phyloP scores from a whole-genome alignment of 192 early-diverging fungal genomes.

The Linnemannia schmuckeri region DNA sequence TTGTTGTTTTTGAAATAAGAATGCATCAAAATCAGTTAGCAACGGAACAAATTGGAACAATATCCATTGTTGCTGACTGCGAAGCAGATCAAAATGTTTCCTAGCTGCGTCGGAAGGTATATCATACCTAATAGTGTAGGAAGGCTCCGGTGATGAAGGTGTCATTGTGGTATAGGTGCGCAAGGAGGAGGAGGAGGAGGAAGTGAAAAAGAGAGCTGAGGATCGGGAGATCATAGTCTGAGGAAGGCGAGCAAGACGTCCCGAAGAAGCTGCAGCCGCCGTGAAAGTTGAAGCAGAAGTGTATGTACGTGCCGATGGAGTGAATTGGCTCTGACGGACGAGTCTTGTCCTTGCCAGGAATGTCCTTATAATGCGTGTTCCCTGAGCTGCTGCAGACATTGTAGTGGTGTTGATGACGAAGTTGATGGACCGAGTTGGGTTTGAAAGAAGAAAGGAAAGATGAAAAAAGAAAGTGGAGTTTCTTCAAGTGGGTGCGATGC shows the following conservation, averaged over 20 bases:
- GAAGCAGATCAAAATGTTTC: no score
- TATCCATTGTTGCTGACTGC: no score
- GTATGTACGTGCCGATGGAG: not conserved
- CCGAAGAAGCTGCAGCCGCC: not conserved
- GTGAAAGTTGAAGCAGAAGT: no score
- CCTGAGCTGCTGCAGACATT: constrained; percentile 14
- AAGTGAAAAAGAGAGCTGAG: not conserved
- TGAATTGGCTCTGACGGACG: not conserved
- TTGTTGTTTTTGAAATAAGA: not conserved
- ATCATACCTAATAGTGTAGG: constrained; percentile 34
- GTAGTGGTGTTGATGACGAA: not conserved
- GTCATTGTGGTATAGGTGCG: constrained; percentile 13
- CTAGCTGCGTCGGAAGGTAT: not conserved
- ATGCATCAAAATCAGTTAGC: not conserved
- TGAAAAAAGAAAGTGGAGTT: not conserved
- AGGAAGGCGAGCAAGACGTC: not conserved
- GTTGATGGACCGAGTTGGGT: not conserved
- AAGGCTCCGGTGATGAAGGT: constrained; percentile 14
- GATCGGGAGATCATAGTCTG: not conserved
- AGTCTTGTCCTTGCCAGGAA: not conserved
- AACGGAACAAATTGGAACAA: no score
- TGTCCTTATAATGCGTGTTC: constrained; percentile 2
- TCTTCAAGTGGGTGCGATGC: not conserved
- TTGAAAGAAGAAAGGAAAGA: not conserved
- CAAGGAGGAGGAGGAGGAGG: not conserved